Evolutionary conservation across 2,329 filamentous ascomycete genomes (phyloP), one percentile per base, ranked within the genome.

Genomic region (Fusarium multiceps): DNA sequence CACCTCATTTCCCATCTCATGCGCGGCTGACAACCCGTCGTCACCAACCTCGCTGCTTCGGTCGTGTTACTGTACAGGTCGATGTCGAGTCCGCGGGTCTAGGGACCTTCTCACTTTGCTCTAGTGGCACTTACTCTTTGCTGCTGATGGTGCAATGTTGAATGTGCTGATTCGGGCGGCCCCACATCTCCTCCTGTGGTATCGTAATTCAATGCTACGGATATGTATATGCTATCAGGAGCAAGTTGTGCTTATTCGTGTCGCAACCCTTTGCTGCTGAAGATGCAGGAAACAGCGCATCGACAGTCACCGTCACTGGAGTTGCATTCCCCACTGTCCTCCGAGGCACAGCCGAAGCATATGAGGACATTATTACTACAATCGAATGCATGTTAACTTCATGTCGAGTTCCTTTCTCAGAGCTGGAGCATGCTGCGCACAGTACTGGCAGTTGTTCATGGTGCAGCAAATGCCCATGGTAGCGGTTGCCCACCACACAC

Each of bases 311-410:
- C 55, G 50, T 57, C 57, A 67, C 59, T 25, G 59, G 46, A 63
- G 61, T 54, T 51, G 56, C 55, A 48, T 50, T 47, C 57, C 57
- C 65, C 51, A 42, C 55, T 55, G 55, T 43, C 48, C 66, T 62
- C 68, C 72, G 73, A 75, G 64, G 66, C 73, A 71, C 63, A 72
- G 70, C 70, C 70, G 73, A 72, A 65, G 65, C 65, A 70, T 65
- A 69, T 70, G 64, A 73, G 66, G 70, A 47, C 21, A 23, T 23
- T 37, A 53, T 53, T 27, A 51, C 37, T 53, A 55, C 40, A 47
- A 47, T 59, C 65, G 53, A 56, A 57, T 62, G 56, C 57, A 70
- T 49, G 58, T 50, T 57, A 37, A 34, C 42, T 63, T 46, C 51
- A 42, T 42, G 49, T 28, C 40, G 34, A 70, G 30, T 49, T 54